phyloP scores from a whole-genome alignment of 75 land plant species.

The Pinus taeda region DNA sequence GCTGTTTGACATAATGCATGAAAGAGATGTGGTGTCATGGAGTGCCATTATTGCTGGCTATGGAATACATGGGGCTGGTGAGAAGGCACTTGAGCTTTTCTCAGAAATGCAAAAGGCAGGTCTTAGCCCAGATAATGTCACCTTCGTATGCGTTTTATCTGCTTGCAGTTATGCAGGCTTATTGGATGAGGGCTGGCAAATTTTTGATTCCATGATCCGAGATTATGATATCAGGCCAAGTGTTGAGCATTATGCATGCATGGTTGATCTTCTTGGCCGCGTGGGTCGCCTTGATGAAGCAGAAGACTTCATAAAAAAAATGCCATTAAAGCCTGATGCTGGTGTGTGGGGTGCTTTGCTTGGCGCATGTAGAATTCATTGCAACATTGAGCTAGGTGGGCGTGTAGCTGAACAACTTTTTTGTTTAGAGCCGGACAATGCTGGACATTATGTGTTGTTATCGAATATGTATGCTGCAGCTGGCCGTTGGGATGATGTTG shows the following conservation, averaged over 20 bases:
- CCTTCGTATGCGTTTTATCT: conserved; percentile 20
- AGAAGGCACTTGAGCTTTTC: conserved; percentile 20
- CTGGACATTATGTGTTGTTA: conserved; percentile 16
- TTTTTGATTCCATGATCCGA: conserved; percentile 16
- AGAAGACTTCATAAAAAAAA: conserved; percentile 6
- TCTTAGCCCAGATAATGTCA: conserved; percentile 16
- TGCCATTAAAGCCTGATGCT: conserved; percentile 3
- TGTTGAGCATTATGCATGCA: conserved; percentile 18
- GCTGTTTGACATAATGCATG: conserved; percentile 15
- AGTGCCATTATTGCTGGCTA: conserved; percentile 23
- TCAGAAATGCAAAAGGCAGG: conserved; percentile 17
- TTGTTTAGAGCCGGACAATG: conserved; percentile 9
- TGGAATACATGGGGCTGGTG: conserved; percentile 16
- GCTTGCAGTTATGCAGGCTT: conserved; percentile 26
- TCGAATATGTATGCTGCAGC: conserved; percentile 23
- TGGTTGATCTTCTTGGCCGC: conserved; percentile 31
- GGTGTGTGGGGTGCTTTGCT: conserved; percentile 21
- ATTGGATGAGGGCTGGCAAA: conserved; percentile 14
- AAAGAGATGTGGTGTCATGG: conserved; percentile 22
- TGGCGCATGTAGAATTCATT: conserved; percentile 13
- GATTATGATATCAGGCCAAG: conserved; percentile 5
- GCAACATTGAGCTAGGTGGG: conserved; percentile 9
- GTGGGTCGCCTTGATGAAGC: conserved; percentile 20
- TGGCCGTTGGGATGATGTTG: conserved; percentile 10
- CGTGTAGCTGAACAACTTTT: background rate